Percentiles rank a stretch among this genome's conserved stretches.
phyloP scores from a whole-genome alignment of 257 asterid genomes.

The Solanum appendiculatum region DNA sequence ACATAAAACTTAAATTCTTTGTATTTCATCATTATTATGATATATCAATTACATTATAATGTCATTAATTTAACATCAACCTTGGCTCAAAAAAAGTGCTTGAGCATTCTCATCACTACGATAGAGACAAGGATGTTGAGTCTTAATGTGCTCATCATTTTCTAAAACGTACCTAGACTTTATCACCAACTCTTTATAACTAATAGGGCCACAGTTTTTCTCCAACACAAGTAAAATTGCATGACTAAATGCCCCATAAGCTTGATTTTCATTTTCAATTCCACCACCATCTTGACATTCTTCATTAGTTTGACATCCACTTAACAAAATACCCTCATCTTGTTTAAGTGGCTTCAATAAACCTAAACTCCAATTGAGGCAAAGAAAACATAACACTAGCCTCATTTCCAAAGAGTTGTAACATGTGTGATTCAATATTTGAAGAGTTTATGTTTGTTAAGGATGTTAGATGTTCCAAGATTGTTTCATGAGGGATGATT shows the following conservation, averaged over 20 bases:
- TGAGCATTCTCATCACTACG: constrained; percentile 57
- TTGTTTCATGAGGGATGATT: constrained; percentile 35
- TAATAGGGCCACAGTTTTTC: constrained; percentile 41
- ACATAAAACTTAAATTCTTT: no score
- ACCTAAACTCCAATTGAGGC: no score
- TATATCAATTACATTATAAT: neutral
- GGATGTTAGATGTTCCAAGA: constrained; percentile 39
- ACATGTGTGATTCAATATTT: no score
- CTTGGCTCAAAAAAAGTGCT: constrained; percentile 32
- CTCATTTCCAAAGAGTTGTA: no score
- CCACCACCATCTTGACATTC: constrained; percentile 50
- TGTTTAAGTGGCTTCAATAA: no score
- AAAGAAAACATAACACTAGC: no score
- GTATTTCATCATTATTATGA: neutral
- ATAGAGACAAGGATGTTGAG: constrained; percentile 73
- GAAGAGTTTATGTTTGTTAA: constrained; percentile 39
- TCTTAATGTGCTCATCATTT: constrained; percentile 31
- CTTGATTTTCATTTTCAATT: constrained; percentile 17
- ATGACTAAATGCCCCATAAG: constrained; percentile 73
- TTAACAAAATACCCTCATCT: no score
- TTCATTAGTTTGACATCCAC: constrained; percentile 70
- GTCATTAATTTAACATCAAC: neutral
- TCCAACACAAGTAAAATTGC: constrained; percentile 49
- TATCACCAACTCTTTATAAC: constrained; percentile 46
- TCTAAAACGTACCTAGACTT: constrained; percentile 39